These are phyloP conservation scores for Globisporangium mamillatum DNA, from an alignment of 352 stramenopile genomes.

Conservation along the genomic window DNA sequence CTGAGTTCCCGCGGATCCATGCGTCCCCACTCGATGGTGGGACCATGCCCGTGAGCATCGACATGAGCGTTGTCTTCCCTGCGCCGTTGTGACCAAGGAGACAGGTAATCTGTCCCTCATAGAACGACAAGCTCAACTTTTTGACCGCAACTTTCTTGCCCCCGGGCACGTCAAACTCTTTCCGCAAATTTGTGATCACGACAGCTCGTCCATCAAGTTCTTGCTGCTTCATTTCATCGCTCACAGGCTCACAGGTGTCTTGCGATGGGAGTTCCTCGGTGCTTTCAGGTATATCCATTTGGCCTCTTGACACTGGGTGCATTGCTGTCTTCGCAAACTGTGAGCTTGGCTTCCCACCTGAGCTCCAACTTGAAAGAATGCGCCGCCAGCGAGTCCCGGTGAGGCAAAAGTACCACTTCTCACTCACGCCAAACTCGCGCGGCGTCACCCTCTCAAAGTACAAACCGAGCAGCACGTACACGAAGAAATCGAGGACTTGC, in stretches of 20 bases:
- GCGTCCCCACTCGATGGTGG: conserved; percentile 54
- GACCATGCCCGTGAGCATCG: conserved; percentile 79
- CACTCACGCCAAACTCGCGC: conserved; percentile 86
- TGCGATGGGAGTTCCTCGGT: neutral
- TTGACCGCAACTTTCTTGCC: conserved; percentile 86
- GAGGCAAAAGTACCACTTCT: conserved; percentile 91
- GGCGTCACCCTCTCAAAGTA: conserved; percentile 94
- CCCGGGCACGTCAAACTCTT: conserved; percentile 69
- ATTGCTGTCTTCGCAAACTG: neutral
- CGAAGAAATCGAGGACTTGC: conserved; percentile 85
- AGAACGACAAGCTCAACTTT: conserved; percentile 81
- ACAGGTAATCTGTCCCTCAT: conserved; percentile 93
- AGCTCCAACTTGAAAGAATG: conserved; percentile 9
- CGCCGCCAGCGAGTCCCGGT: conserved; percentile 65
- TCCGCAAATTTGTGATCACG: conserved; percentile 57
- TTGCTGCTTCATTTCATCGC: conserved; percentile 44
- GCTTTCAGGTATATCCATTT: neutral
- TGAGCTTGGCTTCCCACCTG: conserved; percentile 27
- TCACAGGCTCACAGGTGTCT: conserved; percentile 29
- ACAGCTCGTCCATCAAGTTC: conserved; percentile 53
- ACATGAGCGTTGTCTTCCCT: conserved; percentile 88
- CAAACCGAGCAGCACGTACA: conserved; percentile 81
- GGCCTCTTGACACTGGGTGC: neutral
- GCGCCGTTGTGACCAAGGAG: conserved; percentile 95
- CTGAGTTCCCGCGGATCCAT: conserved; percentile 48